Conservation (phyloP, 148 eudicot species). For the Bassia scoparia region DNA sequence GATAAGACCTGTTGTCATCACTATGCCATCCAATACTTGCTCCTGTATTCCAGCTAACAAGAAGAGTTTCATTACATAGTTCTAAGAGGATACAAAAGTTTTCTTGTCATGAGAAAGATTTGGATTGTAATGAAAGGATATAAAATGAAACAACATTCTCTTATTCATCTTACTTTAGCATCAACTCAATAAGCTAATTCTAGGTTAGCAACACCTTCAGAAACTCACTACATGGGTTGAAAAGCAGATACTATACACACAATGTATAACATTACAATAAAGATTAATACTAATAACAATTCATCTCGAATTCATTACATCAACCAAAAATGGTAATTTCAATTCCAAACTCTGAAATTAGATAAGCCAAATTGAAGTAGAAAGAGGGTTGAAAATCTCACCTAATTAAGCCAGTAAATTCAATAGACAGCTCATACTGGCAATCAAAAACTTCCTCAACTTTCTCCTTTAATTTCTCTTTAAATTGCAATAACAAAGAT, state of each 20-base stretch:
- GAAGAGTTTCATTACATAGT: conserved; percentile 3
- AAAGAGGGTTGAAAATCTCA: conserved; percentile 19
- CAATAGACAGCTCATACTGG: conserved; percentile 71
- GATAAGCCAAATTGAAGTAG: background rate
- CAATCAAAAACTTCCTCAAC: conserved; percentile 81
- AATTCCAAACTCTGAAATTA: background rate
- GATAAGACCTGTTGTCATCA: conserved; percentile 88
- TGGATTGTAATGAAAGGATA: background rate
- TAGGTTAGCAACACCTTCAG: too few species aligned
- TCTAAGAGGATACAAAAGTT: background rate
- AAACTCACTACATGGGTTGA: background rate
- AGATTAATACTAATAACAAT: too few species aligned
- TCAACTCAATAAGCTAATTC: background rate
- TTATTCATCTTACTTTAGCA: background rate
- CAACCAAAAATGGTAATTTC: background rate
- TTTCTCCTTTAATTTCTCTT: conserved; percentile 61
- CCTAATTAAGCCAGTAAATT: conserved; percentile 98
- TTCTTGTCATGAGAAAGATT: background rate
- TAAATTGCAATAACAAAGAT: conserved; percentile 2
- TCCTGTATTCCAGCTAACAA: conserved; percentile 82
- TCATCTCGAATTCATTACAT: background rate
- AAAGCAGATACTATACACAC: too few species aligned
- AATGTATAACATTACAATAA: too few species aligned
- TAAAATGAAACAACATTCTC: background rate
- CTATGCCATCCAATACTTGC: conserved; percentile 99